Evolutionary conservation across 768 basidiomycete genomes (phyloP).

Genomic region (Lenzites betulinus): DNA sequence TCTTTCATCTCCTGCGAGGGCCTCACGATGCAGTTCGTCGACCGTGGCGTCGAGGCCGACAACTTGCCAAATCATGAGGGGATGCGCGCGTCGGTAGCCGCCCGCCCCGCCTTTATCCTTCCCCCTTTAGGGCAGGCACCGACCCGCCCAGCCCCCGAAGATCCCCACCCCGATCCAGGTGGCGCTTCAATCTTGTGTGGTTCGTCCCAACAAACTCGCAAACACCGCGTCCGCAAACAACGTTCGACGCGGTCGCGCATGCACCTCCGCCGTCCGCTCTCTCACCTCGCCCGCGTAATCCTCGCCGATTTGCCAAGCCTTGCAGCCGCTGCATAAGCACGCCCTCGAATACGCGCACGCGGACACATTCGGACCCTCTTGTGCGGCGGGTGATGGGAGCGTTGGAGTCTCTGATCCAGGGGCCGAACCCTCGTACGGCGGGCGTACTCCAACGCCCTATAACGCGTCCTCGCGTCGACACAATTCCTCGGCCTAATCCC

Average conservation of each 20-base stretch:
- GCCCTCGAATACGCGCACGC: not conserved
- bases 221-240: constrained; percentile 16
- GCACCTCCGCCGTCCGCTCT: not conserved
- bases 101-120: constrained; percentile 14
- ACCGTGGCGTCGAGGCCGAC: constrained; percentile 40
- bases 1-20: constrained; percentile 90
- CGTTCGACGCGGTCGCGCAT: too few species aligned
- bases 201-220: constrained; percentile 14
- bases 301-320: not conserved
- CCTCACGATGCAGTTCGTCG: constrained; percentile 52
- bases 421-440: not conserved
- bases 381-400: constrained; percentile 5
- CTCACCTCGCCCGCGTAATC: not conserved
- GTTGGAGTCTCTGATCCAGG: constrained; percentile 10
- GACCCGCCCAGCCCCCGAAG: constrained; percentile 18
- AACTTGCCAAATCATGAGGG: constrained; percentile 50
- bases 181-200: constrained; percentile 16
- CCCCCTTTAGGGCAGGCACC: constrained; percentile 39
- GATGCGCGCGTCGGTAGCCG: constrained; percentile 27
- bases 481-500: not conserved
- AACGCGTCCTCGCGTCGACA: not conserved
- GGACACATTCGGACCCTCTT: not conserved
- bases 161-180: constrained; percentile 18
- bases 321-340: not conserved
- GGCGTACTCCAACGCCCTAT: constrained; percentile 7